Evolutionary conservation across 306 rosid species (phyloP).

Genomic region (Astragalus membranaceus): DNA sequence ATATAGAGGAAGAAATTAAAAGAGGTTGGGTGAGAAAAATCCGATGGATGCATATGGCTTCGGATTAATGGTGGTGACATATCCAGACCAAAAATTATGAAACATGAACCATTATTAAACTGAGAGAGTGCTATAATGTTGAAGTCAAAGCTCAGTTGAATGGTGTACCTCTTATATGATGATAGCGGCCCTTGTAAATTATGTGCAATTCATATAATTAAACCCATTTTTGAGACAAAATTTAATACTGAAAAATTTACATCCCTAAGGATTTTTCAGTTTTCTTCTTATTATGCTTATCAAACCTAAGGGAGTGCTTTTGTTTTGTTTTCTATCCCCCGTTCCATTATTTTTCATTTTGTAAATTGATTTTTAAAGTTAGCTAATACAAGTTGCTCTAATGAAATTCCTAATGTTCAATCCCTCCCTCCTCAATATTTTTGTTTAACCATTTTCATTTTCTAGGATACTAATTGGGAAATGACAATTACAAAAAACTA

Average conservation of each 20-base stretch:
- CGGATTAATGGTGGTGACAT: too few species aligned
- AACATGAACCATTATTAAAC: too few species aligned
- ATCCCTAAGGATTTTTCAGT: background rate
- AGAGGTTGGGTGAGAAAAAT: background rate
- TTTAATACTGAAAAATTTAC: background rate
- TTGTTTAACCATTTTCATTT: too few species aligned
- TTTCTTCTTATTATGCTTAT: conserved; percentile 3
- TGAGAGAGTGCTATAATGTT: background rate
- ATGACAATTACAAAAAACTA: too few species aligned
- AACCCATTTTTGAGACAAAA: conserved; percentile 21
- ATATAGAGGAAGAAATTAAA: background rate
- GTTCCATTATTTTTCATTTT: too few species aligned
- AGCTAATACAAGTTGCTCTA: background rate
- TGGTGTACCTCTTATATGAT: background rate
- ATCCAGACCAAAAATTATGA: too few species aligned
- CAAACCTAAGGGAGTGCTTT: conserved; percentile 9
- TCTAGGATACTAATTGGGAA: too few species aligned
- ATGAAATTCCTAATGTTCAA: background rate
- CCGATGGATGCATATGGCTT: background rate
- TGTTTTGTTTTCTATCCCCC: too few species aligned
- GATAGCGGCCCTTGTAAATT: conserved; percentile 12
- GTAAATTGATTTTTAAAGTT: conserved; percentile 12
- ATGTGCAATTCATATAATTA: conserved; percentile 13
- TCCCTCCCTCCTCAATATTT: too few species aligned
- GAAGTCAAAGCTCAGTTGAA: background rate